Evolutionary conservation across 2,329 filamentous ascomycete genomes (phyloP).

Genomic region (Microthyrium microscopicum): DNA sequence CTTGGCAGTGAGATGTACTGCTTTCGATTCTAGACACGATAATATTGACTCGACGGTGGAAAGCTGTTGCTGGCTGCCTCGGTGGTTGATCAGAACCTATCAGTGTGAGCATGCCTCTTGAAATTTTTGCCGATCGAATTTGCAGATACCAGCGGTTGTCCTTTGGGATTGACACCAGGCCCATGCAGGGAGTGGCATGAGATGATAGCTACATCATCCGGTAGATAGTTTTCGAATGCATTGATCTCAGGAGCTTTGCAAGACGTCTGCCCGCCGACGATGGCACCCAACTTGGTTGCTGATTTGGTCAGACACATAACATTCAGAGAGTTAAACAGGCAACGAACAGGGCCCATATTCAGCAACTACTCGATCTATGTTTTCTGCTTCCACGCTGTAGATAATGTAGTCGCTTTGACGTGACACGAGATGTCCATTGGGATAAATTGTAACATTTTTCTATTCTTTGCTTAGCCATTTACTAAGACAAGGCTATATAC

Average conservation of each 20-base stretch:
- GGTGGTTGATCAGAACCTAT: slow-evolving; percentile 74
- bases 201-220: slow-evolving; percentile 76
- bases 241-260: slow-evolving; percentile 95
- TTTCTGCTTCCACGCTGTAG: slow-evolving; percentile 91
- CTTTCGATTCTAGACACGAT: slow-evolving; percentile 66
- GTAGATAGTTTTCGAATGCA: slow-evolving; percentile 80
- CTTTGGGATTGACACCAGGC: slow-evolving; percentile 70
- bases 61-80: slow-evolving; percentile 61
- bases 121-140: slow-evolving; percentile 4
- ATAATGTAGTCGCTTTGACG: slow-evolving; percentile 96
- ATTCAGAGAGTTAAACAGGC: not conserved
- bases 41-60: slow-evolving; percentile 67
- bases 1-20: slow-evolving; percentile 71
- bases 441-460: slow-evolving; percentile 69
- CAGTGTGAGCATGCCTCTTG: not conserved
- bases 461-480: slow-evolving; percentile 34
- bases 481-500: slow-evolving; percentile 18
- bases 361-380: slow-evolving; percentile 74
- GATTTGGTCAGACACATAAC: slow-evolving; percentile 8
- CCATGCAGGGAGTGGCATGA: slow-evolving; percentile 95
- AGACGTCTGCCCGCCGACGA: slow-evolving; percentile 93
- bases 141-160: slow-evolving; percentile 65
- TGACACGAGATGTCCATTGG: slow-evolving; percentile 90
- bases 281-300: slow-evolving; percentile 90
- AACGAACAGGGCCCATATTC: slow-evolving; percentile 81